These are phyloP conservation scores for Venustampulla echinocandica DNA, from an alignment of 495 filamentous ascomycete genomes.

Conservation along the genomic window DNA sequence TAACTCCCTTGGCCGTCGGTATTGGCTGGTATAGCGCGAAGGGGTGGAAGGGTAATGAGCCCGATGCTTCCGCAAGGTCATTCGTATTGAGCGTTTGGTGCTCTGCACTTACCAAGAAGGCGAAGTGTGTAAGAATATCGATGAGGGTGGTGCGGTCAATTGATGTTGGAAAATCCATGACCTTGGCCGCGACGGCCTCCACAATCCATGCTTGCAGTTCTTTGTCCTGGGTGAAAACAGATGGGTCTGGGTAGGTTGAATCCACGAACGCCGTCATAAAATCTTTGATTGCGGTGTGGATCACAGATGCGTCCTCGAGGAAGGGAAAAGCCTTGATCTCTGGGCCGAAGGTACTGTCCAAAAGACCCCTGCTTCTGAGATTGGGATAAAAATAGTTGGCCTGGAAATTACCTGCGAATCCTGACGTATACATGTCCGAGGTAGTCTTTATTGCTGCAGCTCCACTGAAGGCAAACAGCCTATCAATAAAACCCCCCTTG, in stretches of 20 bases:
- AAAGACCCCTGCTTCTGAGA: conserved; percentile 25
- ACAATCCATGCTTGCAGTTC: conserved; percentile 29
- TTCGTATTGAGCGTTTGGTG: conserved; percentile 30
- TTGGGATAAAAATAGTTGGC: conserved; percentile 28
- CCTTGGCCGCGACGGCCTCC: conserved; percentile 20
- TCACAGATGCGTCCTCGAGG: conserved; percentile 27
- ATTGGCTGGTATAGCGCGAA: conserved; percentile 27
- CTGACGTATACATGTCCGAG: conserved; percentile 20
- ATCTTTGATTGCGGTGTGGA: conserved; percentile 18
- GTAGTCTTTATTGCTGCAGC: conserved; percentile 14
- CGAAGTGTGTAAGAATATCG: conserved; percentile 29
- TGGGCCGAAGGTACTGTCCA: conserved; percentile 24
- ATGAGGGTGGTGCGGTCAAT: conserved; percentile 19
- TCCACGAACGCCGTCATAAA: conserved; percentile 28
- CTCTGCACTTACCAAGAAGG: conserved; percentile 14
- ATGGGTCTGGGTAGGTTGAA: conserved; percentile 26
- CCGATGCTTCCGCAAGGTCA: conserved; percentile 19
- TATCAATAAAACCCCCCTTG: conserved; percentile 24
- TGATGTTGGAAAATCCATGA: conserved; percentile 24
- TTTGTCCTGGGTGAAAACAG: conserved; percentile 18
- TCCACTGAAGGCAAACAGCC: conserved; percentile 20
- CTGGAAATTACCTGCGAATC: conserved; percentile 23
- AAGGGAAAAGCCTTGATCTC: conserved; percentile 28
- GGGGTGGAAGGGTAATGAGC: conserved; percentile 29
- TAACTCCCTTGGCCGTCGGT: conserved; percentile 27